A percentile compares a stretch with the other conserved stretches of the same genome.
These are phyloP conservation scores for Populus euphratica DNA, from an alignment of 345 rosid genomes.

Conservation along the genomic window DNA sequence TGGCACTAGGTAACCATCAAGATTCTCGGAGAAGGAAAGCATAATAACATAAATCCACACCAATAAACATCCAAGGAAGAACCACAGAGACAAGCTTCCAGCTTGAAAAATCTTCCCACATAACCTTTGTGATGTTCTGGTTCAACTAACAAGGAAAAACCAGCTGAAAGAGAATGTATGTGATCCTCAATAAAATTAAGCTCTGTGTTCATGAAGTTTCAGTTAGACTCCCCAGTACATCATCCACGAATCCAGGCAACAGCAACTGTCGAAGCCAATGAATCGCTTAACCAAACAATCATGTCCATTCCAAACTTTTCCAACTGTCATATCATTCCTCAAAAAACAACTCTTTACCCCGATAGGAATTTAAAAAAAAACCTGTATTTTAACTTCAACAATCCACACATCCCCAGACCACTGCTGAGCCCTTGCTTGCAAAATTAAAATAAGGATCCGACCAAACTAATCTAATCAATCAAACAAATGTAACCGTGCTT, in stretches of 20 bases:
- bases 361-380: conserved; percentile 14
- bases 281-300: conserved; percentile 17
- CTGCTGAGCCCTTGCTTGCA: conserved; percentile 24
- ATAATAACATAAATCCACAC: background rate
- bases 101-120: conserved; percentile 15
- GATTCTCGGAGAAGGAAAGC: conserved; percentile 13
- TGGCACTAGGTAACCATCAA: background rate
- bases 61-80: conserved; percentile 9
- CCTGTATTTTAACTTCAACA: conserved; percentile 19
- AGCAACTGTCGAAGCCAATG: conserved; percentile 13
- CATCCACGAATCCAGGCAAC: conserved; percentile 10
- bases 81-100: conserved; percentile 3
- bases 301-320: conserved; percentile 1
- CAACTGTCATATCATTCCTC: background rate
- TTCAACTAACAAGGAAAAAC: conserved; percentile 8
- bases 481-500: conserved; percentile 22
- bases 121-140: conserved; percentile 1
- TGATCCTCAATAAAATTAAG: conserved; percentile 19
- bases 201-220: background rate
- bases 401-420: conserved; percentile 24
- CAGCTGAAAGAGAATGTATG: conserved; percentile 5
- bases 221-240: background rate
- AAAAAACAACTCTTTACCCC: conserved; percentile 14
- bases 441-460: conserved; percentile 15
- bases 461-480: background rate